Evolutionary conservation across 2,329 filamentous ascomycete genomes (phyloP).

Genomic region (Sporothrix globosa): DNA sequence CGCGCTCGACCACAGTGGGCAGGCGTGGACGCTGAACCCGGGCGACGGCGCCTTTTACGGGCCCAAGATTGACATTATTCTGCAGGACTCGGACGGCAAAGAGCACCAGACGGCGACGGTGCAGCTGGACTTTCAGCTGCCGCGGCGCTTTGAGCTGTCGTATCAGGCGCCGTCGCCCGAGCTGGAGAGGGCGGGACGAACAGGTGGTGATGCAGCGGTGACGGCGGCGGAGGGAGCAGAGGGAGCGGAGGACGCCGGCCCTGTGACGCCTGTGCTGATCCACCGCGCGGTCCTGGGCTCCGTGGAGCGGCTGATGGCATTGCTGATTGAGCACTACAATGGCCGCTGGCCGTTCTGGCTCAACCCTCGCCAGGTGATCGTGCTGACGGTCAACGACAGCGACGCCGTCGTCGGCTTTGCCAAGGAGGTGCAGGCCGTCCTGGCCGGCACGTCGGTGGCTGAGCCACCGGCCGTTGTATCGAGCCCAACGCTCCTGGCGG

Average conservation of each 20-base stretch:
- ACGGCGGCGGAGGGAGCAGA: conserved; percentile 47
- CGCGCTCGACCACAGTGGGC: conserved; percentile 65
- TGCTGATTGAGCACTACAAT: conserved; percentile 81
- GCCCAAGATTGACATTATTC: conserved; percentile 85
- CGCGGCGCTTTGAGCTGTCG: conserved; percentile 75
- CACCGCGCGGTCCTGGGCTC: conserved; percentile 85
- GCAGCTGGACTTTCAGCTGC: conserved; percentile 87
- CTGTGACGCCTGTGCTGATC: conserved; percentile 74
- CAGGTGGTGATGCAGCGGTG: conserved; percentile 33
- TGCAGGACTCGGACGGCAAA: conserved; percentile 78
- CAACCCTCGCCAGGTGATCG: conserved; percentile 74
- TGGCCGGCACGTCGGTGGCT: conserved; percentile 51
- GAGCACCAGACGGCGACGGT: conserved; percentile 88
- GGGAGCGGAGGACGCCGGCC: conserved; percentile 54
- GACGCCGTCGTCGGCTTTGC: conserved; percentile 57
- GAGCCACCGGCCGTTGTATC: conserved; percentile 43
- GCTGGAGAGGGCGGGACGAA: conserved; percentile 55
- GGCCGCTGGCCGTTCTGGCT: conserved; percentile 88
- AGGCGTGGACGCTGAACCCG: conserved; percentile 73
- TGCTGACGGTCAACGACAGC: conserved; percentile 71
- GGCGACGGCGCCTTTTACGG: conserved; percentile 91
- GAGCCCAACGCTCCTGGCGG: conserved; percentile 60
- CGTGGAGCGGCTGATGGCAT: conserved; percentile 80
- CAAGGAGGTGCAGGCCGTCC: conserved; percentile 52
- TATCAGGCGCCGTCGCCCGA: conserved; percentile 72